phyloP scores from a whole-genome alignment of 2,329 filamentous ascomycete genomes.

The Colletotrichum sublineola region DNA sequence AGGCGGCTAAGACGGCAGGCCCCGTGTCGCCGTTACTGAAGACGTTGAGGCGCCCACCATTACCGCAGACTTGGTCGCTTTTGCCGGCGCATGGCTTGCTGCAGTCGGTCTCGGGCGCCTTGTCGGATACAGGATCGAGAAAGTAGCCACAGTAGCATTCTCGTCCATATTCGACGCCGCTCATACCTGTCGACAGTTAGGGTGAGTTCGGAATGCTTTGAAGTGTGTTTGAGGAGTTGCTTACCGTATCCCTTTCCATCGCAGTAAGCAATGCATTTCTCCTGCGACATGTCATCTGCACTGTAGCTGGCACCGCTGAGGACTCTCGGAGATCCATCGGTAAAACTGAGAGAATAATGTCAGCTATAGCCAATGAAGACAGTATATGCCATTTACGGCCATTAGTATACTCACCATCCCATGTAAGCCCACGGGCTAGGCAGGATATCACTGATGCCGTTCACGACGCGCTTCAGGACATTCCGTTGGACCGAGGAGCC shows the following conservation, averaged over 20 bases:
- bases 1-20: slow-evolving; percentile 58
- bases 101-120: slow-evolving; percentile 62
- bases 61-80: slow-evolving; percentile 60
- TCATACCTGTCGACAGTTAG: slow-evolving; percentile 41
- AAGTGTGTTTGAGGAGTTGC: not conserved
- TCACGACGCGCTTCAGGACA: not conserved
- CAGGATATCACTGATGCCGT: slow-evolving; percentile 15
- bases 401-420: slow-evolving; percentile 10
- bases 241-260: slow-evolving; percentile 54
- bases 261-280: slow-evolving; percentile 62
- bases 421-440: slow-evolving; percentile 2
- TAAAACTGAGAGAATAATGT: not conserved
- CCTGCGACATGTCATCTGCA: slow-evolving; percentile 40
- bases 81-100: slow-evolving; percentile 67
- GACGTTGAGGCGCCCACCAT: slow-evolving; percentile 60
- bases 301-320: not conserved
- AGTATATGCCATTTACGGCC: not conserved
- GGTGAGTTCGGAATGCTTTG: not conserved
- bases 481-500: not conserved
- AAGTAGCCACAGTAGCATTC: slow-evolving; percentile 66
- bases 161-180: slow-evolving; percentile 65
- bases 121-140: slow-evolving; percentile 63
- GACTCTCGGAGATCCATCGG: slow-evolving; percentile 3
- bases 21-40: slow-evolving; percentile 63
- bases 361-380: not conserved